phyloP scores from a whole-genome alignment of 2,329 filamentous ascomycete genomes.

The Sporothrix variecibatus region DNA sequence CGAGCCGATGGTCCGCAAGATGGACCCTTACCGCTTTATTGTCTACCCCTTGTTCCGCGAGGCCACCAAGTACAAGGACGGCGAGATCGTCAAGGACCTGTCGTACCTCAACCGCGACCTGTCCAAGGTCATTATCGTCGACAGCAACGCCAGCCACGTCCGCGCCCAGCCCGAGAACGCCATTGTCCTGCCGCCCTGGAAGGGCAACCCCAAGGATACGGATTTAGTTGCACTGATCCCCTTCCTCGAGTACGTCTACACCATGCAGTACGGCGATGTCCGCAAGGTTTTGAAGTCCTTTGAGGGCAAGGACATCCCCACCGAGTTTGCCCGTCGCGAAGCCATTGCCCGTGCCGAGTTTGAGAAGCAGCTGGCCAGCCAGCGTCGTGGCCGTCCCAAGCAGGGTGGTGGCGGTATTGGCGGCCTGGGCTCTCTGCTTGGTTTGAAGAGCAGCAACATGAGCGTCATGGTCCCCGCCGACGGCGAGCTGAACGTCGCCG shows the following conservation, averaged over 20 bases:
- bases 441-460: conserved; percentile 71
- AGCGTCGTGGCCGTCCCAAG: conserved; percentile 64
- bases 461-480: conserved; percentile 61
- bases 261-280: conserved; percentile 87
- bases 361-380: conserved; percentile 71
- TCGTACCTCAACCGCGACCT: conserved; percentile 95
- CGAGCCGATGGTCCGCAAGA: conserved; percentile 85
- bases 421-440: conserved; percentile 70
- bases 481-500: conserved; percentile 69
- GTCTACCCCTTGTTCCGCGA: conserved; percentile 94
- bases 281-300: conserved; percentile 85
- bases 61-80: conserved; percentile 95
- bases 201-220: conserved; percentile 77
- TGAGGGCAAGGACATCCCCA: conserved; percentile 83
- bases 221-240: conserved; percentile 88
- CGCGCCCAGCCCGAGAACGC: conserved; percentile 95
- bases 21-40: conserved; percentile 93
- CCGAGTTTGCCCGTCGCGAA: conserved; percentile 87
- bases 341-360: conserved; percentile 83
- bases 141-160: conserved; percentile 80
- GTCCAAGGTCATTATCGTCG: conserved; percentile 91
- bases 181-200: conserved; percentile 89
- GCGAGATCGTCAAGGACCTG: conserved; percentile 98
- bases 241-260: conserved; percentile 95
- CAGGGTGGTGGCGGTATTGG: conserved; percentile 56